Conservation (phyloP, 306 rosid species). For the Gynostemma pentaphyllum region DNA sequence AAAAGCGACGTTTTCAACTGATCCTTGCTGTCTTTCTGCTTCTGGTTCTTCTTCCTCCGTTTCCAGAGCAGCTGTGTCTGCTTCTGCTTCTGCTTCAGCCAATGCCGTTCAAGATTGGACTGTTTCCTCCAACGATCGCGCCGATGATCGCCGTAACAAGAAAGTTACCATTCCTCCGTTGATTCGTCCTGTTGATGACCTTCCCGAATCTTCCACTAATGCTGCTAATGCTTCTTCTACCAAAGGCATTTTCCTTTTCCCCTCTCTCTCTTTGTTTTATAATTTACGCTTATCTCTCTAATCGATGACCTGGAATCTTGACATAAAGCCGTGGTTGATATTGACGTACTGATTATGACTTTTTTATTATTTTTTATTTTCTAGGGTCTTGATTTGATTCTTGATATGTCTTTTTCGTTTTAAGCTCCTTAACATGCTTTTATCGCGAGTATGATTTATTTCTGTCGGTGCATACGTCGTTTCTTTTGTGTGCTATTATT, state of each 20-base stretch:
- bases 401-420: not conserved
- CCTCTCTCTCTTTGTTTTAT: not conserved
- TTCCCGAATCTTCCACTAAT: constrained; percentile 48
- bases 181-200: constrained; percentile 30
- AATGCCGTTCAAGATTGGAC: constrained; percentile 41
- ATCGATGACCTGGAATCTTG: constrained; percentile 12
- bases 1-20: constrained; percentile 49
- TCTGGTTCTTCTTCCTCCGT: constrained; percentile 16
- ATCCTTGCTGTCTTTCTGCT: constrained; percentile 15
- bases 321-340: constrained; percentile 7
- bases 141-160: constrained; percentile 34
- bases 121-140: constrained; percentile 16
- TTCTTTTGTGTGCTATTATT: not conserved
- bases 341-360: constrained; percentile 8
- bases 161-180: constrained; percentile 40
- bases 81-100: constrained; percentile 24
- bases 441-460: not conserved
- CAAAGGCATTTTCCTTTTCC: constrained; percentile 29
- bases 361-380: not conserved
- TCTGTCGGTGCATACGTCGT: constrained; percentile 8
- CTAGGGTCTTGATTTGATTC: not conserved
- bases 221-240: no score
- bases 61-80: constrained; percentile 18
- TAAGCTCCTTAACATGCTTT: not conserved
- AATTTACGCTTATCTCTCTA: not conserved